Evolutionary conservation across 441 rosid species (phyloP), one percentile per base, ranked within the genome.

Genomic region (Bruguiera hainesii): DNA sequence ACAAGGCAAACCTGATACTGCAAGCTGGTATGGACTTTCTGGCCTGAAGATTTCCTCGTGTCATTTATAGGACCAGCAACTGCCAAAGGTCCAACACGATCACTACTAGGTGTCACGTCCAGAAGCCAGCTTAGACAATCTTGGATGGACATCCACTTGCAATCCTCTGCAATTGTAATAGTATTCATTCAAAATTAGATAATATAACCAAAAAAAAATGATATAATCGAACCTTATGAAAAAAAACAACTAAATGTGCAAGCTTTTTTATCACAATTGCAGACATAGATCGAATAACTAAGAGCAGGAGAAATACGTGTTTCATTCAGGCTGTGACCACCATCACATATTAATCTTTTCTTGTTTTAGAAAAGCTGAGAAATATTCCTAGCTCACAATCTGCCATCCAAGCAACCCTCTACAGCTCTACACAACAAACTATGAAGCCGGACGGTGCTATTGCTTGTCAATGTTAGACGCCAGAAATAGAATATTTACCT

Each of bases 121-220:
- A 77, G 20, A 58, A 89, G 90, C 78, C 49, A 73, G 20, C 72
- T 77, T 26, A 82, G 72, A 73, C 97, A 91, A 64, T 84, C 80
- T 75, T 84, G 70, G 49, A 77, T 46, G 68, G 95, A 80, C 84
- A 81, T 82, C 97, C 97, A 93, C 80, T 78, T 88, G 64, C 75
- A 82, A 59, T 64, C 48, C 61, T 77, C 97, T 91, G 87, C 80
- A 79, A 37, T 61, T 10, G 71, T 4, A 60, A 61, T 51, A 51
- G 71, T 16, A 15, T 21, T 46, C 23, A 21, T 25, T 67, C 4
- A 52, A 62, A 31, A 58, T 72, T 49, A 64, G 42, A 10, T n/a
- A 25, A 53, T 53, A 53, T 6, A 20, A 7, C 9, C 10, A 0
- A 25, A 21, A 26, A 26, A 26, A 21, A 53, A 20, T 21, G 57